Evolutionary conservation across 2,329 filamentous ascomycete genomes (phyloP).

Genomic region (Pezicula radicicola): DNA sequence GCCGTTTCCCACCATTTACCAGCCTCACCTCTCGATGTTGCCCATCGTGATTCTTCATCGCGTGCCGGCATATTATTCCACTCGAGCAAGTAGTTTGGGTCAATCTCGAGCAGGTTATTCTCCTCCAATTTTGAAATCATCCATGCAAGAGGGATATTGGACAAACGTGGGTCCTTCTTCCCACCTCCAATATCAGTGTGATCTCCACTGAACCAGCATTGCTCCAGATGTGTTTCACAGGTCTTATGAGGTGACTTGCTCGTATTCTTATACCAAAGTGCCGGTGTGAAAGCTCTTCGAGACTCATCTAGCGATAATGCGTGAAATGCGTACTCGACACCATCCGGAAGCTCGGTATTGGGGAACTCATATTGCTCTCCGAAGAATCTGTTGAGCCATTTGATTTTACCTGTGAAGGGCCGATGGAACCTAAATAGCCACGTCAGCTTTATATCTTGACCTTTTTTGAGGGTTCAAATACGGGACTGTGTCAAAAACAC

Average conservation of each 20-base stretch:
- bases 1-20: no score
- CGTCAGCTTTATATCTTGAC: background rate
- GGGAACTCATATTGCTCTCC: slow-evolving; percentile 29
- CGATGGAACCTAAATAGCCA: no score
- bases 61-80: no score
- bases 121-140: background rate
- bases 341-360: slow-evolving; percentile 27
- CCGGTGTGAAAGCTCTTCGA: slow-evolving; percentile 29
- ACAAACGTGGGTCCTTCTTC: background rate
- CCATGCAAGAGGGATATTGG: background rate
- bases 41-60: no score
- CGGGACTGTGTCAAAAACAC: slow-evolving; percentile 42
- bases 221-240: background rate
- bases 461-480: background rate
- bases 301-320: slow-evolving; percentile 44
- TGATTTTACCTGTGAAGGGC: background rate
- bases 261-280: slow-evolving; percentile 25
- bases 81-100: background rate
- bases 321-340: slow-evolving; percentile 43
- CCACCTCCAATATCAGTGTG: slow-evolving; percentile 1
- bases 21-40: no score
- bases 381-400: background rate
- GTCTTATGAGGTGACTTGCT: background rate
- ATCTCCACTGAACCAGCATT: background rate
- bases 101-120: background rate